Percentiles rank a stretch among this genome's conserved stretches.
Evolutionary conservation across 306 rosid species (phyloP).

Genomic region (Trifolium repens): DNA sequence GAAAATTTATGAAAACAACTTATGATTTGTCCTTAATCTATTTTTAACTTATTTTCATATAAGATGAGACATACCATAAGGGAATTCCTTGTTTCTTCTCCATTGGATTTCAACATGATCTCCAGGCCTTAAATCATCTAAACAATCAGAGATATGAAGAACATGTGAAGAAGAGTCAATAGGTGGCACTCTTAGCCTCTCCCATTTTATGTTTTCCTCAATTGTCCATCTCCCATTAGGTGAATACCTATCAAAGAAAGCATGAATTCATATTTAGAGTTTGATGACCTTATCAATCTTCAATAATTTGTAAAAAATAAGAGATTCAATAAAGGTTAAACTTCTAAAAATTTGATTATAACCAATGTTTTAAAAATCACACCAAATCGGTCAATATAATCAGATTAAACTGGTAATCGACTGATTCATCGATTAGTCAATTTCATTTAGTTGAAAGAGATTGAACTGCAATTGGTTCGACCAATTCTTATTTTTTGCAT

Average conservation of each 20-base stretch:
- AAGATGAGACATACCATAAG: slow-evolving; percentile 65
- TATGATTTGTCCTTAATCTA: no score
- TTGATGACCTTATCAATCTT: neutral
- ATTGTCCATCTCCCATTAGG: slow-evolving; percentile 74
- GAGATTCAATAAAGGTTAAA: neutral
- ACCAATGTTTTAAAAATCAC: neutral
- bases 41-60: no score
- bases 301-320: slow-evolving; percentile 14
- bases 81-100: slow-evolving; percentile 87
- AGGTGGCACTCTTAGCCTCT: slow-evolving; percentile 79
- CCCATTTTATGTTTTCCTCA: slow-evolving; percentile 84
- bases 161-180: slow-evolving; percentile 61
- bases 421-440: neutral
- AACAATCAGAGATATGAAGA: slow-evolving; percentile 76
- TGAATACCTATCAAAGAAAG: slow-evolving; percentile 63
- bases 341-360: neutral
- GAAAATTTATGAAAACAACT: no score
- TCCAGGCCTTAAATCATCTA: slow-evolving; percentile 72
- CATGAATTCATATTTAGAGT: neutral
- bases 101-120: slow-evolving; percentile 96
- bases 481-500: neutral
- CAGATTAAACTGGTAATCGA: neutral
- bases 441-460: neutral
- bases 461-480: no score
- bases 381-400: rapidly evolving